Conservation (phyloP, 305 asterid genomes). For the Solanum chacoense region DNA sequence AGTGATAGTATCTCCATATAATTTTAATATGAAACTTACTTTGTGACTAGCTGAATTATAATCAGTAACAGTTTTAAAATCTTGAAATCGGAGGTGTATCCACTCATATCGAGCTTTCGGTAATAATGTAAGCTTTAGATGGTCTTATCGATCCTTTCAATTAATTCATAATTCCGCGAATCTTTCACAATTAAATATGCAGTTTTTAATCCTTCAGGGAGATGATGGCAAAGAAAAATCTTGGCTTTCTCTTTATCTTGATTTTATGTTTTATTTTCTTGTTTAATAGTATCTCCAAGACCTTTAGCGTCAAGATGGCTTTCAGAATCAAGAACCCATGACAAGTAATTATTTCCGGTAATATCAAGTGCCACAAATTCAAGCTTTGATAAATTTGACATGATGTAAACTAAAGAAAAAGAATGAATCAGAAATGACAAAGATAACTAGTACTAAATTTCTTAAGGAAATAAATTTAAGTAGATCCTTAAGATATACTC, state of each 20-base stretch:
- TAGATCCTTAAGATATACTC: background rate
- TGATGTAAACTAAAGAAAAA: background rate
- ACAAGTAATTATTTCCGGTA: too few relatives aligned
- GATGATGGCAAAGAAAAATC: background rate
- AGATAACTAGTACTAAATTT: background rate
- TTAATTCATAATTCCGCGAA: background rate
- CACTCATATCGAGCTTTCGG: background rate
- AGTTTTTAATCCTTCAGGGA: background rate
- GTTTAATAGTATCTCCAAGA: background rate
- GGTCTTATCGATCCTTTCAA: background rate
- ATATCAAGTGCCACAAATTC: background rate
- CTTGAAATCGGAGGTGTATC: background rate
- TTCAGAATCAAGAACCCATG: background rate
- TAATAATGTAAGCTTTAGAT: background rate
- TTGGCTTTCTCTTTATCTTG: background rate
- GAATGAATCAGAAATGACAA: background rate
- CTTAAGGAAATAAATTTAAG: background rate
- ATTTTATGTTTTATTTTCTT: background rate
- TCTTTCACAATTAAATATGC: background rate
- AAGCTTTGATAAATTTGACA: background rate
- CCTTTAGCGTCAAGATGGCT: background rate
- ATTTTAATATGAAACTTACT: background rate
- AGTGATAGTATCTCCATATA: background rate
- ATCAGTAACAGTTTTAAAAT: too few relatives aligned
- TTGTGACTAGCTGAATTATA: background rate